phyloP scores from a whole-genome alignment of 148 eudicot species.

The Heliosperma pusillum region DNA sequence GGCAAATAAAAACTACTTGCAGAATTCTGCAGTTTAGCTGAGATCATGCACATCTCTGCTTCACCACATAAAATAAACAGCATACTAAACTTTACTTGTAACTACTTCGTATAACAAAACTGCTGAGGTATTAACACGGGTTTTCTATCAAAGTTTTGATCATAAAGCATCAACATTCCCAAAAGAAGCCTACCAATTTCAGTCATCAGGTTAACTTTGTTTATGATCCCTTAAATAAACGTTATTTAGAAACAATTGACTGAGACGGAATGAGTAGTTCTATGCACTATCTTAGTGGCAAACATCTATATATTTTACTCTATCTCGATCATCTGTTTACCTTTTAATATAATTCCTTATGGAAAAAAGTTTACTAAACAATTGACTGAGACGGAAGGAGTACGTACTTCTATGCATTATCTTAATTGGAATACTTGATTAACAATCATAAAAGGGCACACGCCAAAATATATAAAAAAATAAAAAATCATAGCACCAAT shows the following conservation, averaged over 20 bases:
- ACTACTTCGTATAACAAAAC: neutral
- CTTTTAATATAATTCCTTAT: no score
- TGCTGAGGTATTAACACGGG: neutral
- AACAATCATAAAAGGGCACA: no score
- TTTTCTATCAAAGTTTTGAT: neutral
- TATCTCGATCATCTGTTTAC: no score
- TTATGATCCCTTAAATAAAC: no score
- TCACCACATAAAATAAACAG: neutral
- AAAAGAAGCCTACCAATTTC: neutral
- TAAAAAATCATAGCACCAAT: no score
- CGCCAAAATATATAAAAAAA: no score
- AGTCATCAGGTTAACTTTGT: neutral
- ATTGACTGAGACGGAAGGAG: no score
- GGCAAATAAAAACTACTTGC: neutral
- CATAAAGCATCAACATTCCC: neutral
- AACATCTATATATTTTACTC: no score
- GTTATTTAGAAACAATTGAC: neutral
- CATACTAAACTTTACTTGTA: neutral
- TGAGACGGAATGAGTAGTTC: neutral
- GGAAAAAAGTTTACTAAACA: no score
- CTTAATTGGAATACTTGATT: no score
- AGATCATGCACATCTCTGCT: neutral
- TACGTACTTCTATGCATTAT: no score
- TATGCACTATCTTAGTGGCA: neutral
- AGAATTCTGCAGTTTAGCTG: neutral